Base-by-base conservation (phyloP, 768 basidiomycete species). In the Tricholoma matsutake region DNA sequence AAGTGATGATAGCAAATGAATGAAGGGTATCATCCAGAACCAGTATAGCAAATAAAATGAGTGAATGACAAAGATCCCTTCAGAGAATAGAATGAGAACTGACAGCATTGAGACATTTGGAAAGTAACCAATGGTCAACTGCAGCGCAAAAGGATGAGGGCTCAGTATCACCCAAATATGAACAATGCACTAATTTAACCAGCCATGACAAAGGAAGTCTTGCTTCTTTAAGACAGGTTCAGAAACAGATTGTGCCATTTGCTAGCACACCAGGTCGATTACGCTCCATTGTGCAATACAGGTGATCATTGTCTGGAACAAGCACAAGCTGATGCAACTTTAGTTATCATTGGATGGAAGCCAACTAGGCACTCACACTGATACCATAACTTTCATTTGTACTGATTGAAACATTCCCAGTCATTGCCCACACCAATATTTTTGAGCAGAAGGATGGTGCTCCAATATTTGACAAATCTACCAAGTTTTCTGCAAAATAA, bases 351-450 rank as follows among this genome's bases (percentile, higher is more conserved):
- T 45, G 52, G 34, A 54, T 31, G 29, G 10, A 54, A 31, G 52
- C 16, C 2, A 29, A 54, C 34, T 31, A 31, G 34, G 28, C 31
- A 54, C 52, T 35, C 28, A 54, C 34, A 31, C 34, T 54, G 34
- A 31, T 54, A 54, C 52, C 20, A 7, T 20, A 7, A 54, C 52
- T 13, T 18, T 54, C 34, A 54, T 32, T 8, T 35, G 52, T 16
- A 31, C 52, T 54, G 52, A 54, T 54, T 10, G 52, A 29, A 54
- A 39, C 37, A 28, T 31, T 49, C 16, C 58, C 58, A 41, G 58
- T 59, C 25, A 28, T 53, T 39, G 58, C 58, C 51, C 58, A 59
- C 25, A 43, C 52, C 52, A 59, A 54, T 39, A 59, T 54, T 13
- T 53, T 51, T 14, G 58, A 43, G 32, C 35, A 28, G 51, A 59